Evolutionary conservation across 768 basidiomycete genomes (phyloP).

Genomic region (Suillus brevipes): DNA sequence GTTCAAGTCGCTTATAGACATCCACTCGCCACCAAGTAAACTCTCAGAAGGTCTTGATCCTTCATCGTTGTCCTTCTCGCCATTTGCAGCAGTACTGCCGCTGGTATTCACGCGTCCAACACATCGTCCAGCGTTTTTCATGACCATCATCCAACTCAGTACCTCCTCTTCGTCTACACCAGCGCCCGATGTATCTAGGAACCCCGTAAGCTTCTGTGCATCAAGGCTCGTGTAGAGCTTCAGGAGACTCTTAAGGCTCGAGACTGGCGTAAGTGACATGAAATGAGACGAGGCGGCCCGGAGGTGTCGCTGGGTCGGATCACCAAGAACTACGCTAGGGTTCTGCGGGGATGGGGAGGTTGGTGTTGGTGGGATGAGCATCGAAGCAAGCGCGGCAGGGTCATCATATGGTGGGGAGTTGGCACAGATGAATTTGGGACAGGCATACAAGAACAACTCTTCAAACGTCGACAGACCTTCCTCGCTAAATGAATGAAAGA

Average conservation of each 20-base stretch:
- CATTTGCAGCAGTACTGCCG: slow-evolving; percentile 51
- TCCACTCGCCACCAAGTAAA: slow-evolving; percentile 81
- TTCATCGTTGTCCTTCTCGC: slow-evolving; percentile 37
- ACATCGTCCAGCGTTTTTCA: slow-evolving; percentile 86
- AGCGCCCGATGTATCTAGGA: slow-evolving; percentile 55
- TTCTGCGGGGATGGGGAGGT: slow-evolving; percentile 34
- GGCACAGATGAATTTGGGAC: slow-evolving; percentile 95
- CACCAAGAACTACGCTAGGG: slow-evolving; percentile 33
- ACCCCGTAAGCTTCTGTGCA: slow-evolving; percentile 86
- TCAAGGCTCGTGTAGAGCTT: slow-evolving; percentile 95
- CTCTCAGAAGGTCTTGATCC: slow-evolving; percentile 29
- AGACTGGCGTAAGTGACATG: slow-evolving; percentile 69
- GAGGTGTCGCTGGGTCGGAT: slow-evolving; percentile 84
- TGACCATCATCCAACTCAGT: slow-evolving; percentile 94
- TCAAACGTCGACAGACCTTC: slow-evolving; percentile 80
- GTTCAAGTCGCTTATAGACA: slow-evolving; percentile 90
- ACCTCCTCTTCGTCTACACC: slow-evolving; percentile 87
- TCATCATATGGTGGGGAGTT: slow-evolving; percentile 95
- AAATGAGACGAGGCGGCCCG: slow-evolving; percentile 84
- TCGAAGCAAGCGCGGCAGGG: slow-evolving; percentile 52
- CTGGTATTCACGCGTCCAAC: slow-evolving; percentile 42
- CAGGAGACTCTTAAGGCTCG: slow-evolving; percentile 87
- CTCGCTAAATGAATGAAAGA: slow-evolving; percentile 39
- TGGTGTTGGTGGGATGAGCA: slow-evolving; percentile 40
- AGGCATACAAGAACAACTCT: slow-evolving; percentile 92